Conservation (phyloP, 306 rosid genomes). For the Sechiopsis laciniata region DNA sequence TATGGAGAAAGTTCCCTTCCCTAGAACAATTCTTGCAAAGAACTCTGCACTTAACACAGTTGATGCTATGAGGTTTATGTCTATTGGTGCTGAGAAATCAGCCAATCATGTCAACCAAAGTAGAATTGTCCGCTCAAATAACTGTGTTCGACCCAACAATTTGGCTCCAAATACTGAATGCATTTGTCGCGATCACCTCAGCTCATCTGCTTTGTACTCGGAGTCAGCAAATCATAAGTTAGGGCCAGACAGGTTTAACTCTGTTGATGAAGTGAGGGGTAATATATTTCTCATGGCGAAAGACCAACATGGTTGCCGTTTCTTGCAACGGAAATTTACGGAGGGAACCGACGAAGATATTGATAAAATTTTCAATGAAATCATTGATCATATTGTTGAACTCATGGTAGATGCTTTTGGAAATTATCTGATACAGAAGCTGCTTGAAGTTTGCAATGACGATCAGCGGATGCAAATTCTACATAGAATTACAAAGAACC, state of each 20-base stretch:
- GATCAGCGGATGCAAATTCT: conserved; percentile 40
- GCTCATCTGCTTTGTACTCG: background rate
- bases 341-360: conserved; percentile 37
- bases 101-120: conserved; percentile 26
- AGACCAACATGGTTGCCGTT: conserved; percentile 58
- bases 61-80: conserved; percentile 30
- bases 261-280: conserved; percentile 41
- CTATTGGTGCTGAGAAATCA: conserved; percentile 32
- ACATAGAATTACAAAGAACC: conserved; percentile 29
- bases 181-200: conserved; percentile 1
- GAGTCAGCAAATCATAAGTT: conserved; percentile 32
- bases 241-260: conserved; percentile 31
- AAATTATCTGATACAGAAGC: conserved; percentile 53
- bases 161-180: conserved; percentile 21
- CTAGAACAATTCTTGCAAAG: conserved; percentile 33
- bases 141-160: conserved; percentile 25
- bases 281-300: conserved; percentile 48
- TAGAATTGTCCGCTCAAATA: conserved; percentile 28
- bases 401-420: conserved; percentile 62
- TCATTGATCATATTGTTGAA: conserved; percentile 43
- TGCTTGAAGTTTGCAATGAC: conserved; percentile 58
- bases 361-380: conserved; percentile 39
- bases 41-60: conserved; percentile 30
- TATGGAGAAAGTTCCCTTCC: conserved; percentile 19
- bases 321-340: conserved; percentile 45